These are phyloP conservation scores for Pichia manshurica DNA, from an alignment of 805 yeast species.

Conservation along the genomic window DNA sequence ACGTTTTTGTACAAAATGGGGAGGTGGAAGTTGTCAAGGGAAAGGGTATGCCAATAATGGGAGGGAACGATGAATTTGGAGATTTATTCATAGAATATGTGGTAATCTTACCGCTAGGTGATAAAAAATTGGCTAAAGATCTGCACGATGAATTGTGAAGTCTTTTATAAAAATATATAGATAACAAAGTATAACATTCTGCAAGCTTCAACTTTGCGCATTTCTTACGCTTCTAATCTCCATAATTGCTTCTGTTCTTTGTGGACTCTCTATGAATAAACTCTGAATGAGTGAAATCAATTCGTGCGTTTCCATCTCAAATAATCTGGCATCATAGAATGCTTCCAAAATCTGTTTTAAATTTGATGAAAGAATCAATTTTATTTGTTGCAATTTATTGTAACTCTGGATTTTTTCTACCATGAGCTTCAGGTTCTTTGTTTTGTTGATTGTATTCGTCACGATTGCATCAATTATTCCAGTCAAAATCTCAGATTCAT, in stretches of 20 bases:
- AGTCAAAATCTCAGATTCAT: constrained; percentile 26
- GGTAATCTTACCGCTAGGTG: constrained; percentile 41
- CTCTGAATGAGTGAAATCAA: constrained; percentile 36
- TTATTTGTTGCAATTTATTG: constrained; percentile 28
- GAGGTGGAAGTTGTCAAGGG: constrained; percentile 67
- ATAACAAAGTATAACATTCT: not conserved
- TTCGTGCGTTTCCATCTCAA: constrained; percentile 44
- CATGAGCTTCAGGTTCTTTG: constrained; percentile 3
- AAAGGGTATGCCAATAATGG: constrained; percentile 77
- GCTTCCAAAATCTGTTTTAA: constrained; percentile 42
- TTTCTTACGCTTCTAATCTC: constrained; percentile 43
- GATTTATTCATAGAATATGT: constrained; percentile 46
- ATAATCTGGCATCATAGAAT: constrained; percentile 48
- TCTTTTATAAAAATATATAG: not conserved
- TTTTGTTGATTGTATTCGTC: not conserved
- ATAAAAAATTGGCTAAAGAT: constrained; percentile 15
- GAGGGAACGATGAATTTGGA: constrained; percentile 48
- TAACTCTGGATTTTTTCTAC: constrained; percentile 21
- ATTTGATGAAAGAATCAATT: constrained; percentile 27
- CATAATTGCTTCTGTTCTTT: constrained; percentile 37
- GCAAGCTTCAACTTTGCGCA: not conserved
- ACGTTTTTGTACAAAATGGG: constrained; percentile 54
- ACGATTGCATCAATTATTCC: constrained; percentile 10
- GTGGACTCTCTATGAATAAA: constrained; percentile 42
- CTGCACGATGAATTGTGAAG: constrained; percentile 28